phyloP scores from a whole-genome alignment of 495 filamentous ascomycete species.

The Sphaerosporella brunnea region DNA sequence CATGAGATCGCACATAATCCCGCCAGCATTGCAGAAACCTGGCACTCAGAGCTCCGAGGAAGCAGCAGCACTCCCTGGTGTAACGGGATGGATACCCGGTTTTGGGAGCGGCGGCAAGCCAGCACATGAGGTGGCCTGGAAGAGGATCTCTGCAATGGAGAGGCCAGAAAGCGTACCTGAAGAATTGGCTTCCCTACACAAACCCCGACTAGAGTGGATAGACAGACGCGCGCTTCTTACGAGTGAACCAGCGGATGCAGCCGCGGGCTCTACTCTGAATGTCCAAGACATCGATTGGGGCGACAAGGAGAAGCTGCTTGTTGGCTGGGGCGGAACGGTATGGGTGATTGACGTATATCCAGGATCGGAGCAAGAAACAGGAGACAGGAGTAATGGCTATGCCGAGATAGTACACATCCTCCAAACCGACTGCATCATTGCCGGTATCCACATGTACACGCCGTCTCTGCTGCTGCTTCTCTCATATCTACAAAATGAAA shows the following conservation, averaged over 20 bases:
- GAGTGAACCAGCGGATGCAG: constrained; percentile 36
- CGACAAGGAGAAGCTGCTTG: constrained; percentile 57
- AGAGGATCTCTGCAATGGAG: constrained; percentile 76
- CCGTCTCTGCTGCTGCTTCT: constrained; percentile 76
- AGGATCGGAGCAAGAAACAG: constrained; percentile 47
- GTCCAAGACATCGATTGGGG: constrained; percentile 30
- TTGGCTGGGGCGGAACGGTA: constrained; percentile 89
- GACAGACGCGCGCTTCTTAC: constrained; percentile 57
- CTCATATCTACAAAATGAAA: constrained; percentile 60
- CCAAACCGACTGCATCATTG: constrained; percentile 89
- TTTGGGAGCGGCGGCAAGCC: constrained; percentile 36
- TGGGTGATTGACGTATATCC: constrained; percentile 89
- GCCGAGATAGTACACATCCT: constrained; percentile 84
- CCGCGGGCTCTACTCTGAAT: constrained; percentile 26
- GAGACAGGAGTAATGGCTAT: constrained; percentile 54
- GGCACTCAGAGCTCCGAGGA: too few relatives aligned
- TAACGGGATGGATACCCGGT: constrained; percentile 24
- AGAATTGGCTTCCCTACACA: constrained; percentile 90
- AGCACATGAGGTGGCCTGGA: constrained; percentile 75
- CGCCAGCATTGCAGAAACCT: constrained; percentile 28
- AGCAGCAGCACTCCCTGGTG: constrained; percentile 16
- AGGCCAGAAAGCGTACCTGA: constrained; percentile 35
- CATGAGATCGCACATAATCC: constrained; percentile 74
- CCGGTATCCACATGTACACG: constrained; percentile 91
- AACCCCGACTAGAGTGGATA: constrained; percentile 77